Percentiles rank a stretch among this genome's conserved stretches.
Conservation (phyloP, 371 early-diverging fungal genomes). For the Apophysomyces trapeziformis region DNA sequence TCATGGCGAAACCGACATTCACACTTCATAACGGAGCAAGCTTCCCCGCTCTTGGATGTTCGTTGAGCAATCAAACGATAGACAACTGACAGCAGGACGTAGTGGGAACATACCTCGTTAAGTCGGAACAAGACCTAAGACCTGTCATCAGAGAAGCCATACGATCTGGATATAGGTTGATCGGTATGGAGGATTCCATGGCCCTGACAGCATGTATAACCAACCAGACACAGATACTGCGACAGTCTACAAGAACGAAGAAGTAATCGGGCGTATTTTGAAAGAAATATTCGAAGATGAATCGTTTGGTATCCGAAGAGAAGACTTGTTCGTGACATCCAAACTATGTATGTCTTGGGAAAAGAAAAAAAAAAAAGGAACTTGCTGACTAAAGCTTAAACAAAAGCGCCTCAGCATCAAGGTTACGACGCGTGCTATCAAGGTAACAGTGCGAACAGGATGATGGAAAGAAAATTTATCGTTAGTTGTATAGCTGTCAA, state of each 20-base stretch:
- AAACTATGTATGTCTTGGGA: constrained; percentile 74
- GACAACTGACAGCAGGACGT: not conserved
- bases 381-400: constrained; percentile 1
- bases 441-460: constrained; percentile 36
- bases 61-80: not conserved
- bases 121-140: constrained; percentile 48
- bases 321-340: constrained; percentile 92
- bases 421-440: constrained; percentile 70
- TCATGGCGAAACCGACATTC: not conserved
- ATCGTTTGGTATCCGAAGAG: constrained; percentile 62
- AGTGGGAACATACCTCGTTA: constrained; percentile 80
- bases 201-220: not conserved
- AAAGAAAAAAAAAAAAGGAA: not conserved
- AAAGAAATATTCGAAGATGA: constrained; percentile 61
- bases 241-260: constrained; percentile 87
- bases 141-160: constrained; percentile 62
- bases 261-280: constrained; percentile 73
- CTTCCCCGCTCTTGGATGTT: constrained; percentile 27
- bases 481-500: constrained; percentile 41
- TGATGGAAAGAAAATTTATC: not conserved
- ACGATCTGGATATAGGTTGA: constrained; percentile 67
- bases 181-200: constrained; percentile 52
- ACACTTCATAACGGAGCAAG: constrained; percentile 19
- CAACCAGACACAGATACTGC: constrained; percentile 62
- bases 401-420: constrained; percentile 77